Evolutionary conservation across 352 stramenopile genomes (phyloP), one percentile per base, ranked within the genome.

Genomic region (Phytophthora quininea): DNA sequence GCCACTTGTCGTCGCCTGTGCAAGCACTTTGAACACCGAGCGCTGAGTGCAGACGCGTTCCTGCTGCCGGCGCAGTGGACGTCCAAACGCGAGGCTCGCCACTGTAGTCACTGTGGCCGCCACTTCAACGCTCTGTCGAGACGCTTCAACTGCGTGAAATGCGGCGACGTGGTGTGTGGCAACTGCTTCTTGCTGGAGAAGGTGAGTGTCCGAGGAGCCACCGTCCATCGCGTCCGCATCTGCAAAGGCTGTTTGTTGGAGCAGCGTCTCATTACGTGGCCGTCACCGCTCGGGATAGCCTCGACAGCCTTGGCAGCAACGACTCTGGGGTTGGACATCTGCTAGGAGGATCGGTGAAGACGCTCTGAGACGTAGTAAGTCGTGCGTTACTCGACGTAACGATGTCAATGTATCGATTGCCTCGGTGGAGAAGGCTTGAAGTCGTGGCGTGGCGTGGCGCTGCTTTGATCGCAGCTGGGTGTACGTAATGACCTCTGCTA

Each of bases 1-100:
- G 77, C 42, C 33, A 82, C 76, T 63, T 71, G 82, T 19, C 38
- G 48, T 30, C 77, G 77, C 4, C 57, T 89, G 0, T 86, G 77
- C 30, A 58, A 69, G 32, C 63, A 86, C 51, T 85, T 82, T 54
- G 67, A 70, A 14, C 79, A 71, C n/a, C 58, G 57, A 3, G 40
- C 68, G 19, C 43, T 85, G 1, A 55, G 85, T 12, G 64, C 75
- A 0, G 64, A 74, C 38, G 80, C 56, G 6, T 89, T 89, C 52
- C 49, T 57, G 14, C 62, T 35, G 12, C 64, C 48, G 8, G 38
- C 33, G 14, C 24, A 79, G 31, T 89, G 79, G 77, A 52, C 32
- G 14, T 62, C 65, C 12, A 79, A 80, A 50, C 56, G 46, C 35
- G 49, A 55, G 3, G 60, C 51, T 3, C 67, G 70, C 42, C n/a